These are phyloP conservation scores for Pistacia atlantica DNA, from an alignment of 345 rosid species.

Conservation along the genomic window DNA sequence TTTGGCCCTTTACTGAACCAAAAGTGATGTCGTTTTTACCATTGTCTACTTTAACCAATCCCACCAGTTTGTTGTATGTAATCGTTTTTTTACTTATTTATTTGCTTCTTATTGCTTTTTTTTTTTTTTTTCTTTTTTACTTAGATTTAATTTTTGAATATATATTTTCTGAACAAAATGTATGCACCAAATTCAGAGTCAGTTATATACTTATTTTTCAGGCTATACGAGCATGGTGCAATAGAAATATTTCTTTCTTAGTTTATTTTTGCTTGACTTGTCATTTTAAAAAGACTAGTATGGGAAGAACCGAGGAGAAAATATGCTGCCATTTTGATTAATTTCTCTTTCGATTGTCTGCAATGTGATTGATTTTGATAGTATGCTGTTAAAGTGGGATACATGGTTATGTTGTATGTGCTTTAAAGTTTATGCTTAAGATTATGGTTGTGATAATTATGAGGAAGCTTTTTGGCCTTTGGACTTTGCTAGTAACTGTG, in stretches of 20 bases:
- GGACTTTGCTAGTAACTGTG: neutral
- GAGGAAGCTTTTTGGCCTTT: neutral
- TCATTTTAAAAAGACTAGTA: neutral
- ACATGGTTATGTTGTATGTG: neutral
- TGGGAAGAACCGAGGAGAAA: neutral
- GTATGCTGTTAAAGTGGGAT: neutral
- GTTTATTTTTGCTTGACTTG: conserved; percentile 7
- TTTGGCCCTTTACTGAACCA: too few species aligned
- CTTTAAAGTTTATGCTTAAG: too few species aligned
- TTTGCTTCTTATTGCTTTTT: too few species aligned
- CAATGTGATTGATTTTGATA: neutral
- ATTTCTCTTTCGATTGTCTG: neutral
- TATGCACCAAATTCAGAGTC: conserved; percentile 22
- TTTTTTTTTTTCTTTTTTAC: too few species aligned
- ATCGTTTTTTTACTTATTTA: too few species aligned
- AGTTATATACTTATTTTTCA: conserved; percentile 16
- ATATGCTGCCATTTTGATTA: neutral
- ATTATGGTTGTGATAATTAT: neutral
- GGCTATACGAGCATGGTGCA: conserved; percentile 38
- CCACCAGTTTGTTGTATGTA: too few species aligned
- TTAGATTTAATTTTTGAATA: too few species aligned
- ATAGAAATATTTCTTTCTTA: neutral
- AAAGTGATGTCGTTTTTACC: too few species aligned
- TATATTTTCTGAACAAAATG: too few species aligned
- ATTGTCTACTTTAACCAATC: too few species aligned